Base-by-base conservation (phyloP, 2,329 filamentous ascomycete species). In the Aurifilum marmelostoma region DNA sequence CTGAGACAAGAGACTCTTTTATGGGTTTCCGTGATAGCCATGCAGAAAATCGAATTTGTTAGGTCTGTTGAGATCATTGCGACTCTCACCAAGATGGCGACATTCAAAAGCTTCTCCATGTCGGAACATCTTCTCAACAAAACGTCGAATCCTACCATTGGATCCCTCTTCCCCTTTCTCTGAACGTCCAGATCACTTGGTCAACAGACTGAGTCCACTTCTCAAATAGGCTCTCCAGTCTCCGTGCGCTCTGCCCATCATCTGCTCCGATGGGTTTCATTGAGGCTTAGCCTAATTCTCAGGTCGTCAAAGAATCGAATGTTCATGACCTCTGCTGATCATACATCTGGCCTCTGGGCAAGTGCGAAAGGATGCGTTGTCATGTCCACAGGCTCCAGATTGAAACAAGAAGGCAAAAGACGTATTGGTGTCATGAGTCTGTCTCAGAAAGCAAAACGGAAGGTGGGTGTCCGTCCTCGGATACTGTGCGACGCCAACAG, bases 111-210 rank as follows among this genome's bases (percentile, higher is more conserved):
- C 52, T 14, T 41, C 32, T 54, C 56, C 41, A 54, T 32, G 18
- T 21, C 21, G 29, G 12, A 29, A 6, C 27, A 29, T 65, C 63
- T 32, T 73, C 72, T n/a, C 29, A 5, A n/a, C n/a, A 56, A 74
- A 73, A 47, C 37, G 63, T 63, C 73, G 69, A n/a, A 75, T 69
- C 7, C 54, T 54, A 58, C 73, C 72, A 27, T 72, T 70, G 14
- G 74, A 72, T 72, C 73, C 21, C 5, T 74, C 50, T 50, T 50
- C 73, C 21, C 5, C 74, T 43, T 50, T 50, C 18, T 14, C 72
- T 69, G 54, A 75, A 71, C 29, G 60, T 73, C 73, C 73, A 73
- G 16, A 72, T 54, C 50, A 71, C 71, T 66, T 66, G 66, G 63
- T 74, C 73, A 16, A 73, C 50, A 27, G 72, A 29, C 37, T 37